Conservation (phyloP, 805 yeast genomes). For the Cyberlindnera americana region DNA sequence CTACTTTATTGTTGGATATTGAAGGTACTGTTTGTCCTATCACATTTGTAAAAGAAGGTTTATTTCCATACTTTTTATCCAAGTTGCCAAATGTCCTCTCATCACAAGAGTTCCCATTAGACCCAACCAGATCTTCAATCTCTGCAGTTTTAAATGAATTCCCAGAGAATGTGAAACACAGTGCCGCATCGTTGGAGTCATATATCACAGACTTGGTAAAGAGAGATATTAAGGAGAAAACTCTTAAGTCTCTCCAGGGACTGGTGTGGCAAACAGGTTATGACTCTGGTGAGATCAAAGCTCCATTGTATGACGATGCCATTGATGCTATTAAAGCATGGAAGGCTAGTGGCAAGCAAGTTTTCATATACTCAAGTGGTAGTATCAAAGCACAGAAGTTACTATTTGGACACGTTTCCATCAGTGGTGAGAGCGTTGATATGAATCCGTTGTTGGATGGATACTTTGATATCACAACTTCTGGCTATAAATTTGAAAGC, state of each 20-base stretch:
- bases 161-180: slow-evolving; percentile 19
- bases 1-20: slow-evolving; percentile 59
- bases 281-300: slow-evolving; percentile 65
- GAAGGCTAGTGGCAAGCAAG: slow-evolving; percentile 28
- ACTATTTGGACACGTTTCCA: slow-evolving; percentile 61
- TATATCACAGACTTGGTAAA: slow-evolving; percentile 58
- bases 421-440: slow-evolving; percentile 39
- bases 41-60: slow-evolving; percentile 73
- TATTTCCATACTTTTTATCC: slow-evolving; percentile 71
- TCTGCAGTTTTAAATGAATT: slow-evolving; percentile 17
- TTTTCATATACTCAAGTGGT: slow-evolving; percentile 87
- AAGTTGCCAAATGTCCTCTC: slow-evolving; percentile 42
- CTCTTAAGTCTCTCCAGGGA: slow-evolving; percentile 78
- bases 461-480: slow-evolving; percentile 81
- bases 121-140: slow-evolving; percentile 25
- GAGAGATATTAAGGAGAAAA: slow-evolving; percentile 72
- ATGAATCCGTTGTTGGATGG: slow-evolving; percentile 53
- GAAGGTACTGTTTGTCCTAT: slow-evolving; percentile 96
- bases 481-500: slow-evolving; percentile 65
- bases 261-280: slow-evolving; percentile 80
- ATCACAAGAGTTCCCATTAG: slow-evolving; percentile 26
- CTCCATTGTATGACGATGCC: slow-evolving; percentile 78
- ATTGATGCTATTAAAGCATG: slow-evolving; percentile 48
- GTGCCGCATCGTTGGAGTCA: slow-evolving; percentile 32
- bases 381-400: slow-evolving; percentile 83